phyloP scores from a whole-genome alignment of 768 basidiomycete genomes.

The Termitomyces sp. region DNA sequence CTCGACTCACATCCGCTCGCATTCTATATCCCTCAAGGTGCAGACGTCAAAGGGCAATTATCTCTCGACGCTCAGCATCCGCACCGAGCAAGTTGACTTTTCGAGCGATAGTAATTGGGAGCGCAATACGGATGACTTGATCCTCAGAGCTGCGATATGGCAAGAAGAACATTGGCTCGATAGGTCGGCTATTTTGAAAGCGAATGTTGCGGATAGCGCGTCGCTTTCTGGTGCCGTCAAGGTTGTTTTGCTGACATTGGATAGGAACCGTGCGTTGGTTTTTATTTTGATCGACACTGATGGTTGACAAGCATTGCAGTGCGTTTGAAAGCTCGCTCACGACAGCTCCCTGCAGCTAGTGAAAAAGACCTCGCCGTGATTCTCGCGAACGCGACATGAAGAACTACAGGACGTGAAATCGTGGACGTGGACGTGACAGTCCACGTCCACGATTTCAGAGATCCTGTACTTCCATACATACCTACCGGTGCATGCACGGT shows the following conservation, averaged over 20 bases:
- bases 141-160: conserved; percentile 90
- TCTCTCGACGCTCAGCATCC: conserved; percentile 74
- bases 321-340: conserved; percentile 85
- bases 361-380: conserved; percentile 83
- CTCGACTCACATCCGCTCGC: conserved; percentile 70
- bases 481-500: neutral
- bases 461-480: neutral
- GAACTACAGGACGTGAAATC: neutral
- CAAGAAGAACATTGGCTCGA: conserved; percentile 92
- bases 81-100: conserved; percentile 84
- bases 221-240: conserved; percentile 54
- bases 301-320: conserved; percentile 43
- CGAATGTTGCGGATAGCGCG: conserved; percentile 32
- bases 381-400: conserved; percentile 32
- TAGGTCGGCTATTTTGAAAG: conserved; percentile 69
- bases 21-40: conserved; percentile 80
- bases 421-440: neutral
- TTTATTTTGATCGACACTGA: conserved; percentile 1
- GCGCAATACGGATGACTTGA: conserved; percentile 92
- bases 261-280: conserved; percentile 77
- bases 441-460: neutral
- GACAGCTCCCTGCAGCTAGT: conserved; percentile 80
- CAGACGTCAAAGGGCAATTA: conserved; percentile 97
- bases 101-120: conserved; percentile 44
- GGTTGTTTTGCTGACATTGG: conserved; percentile 87